Base-by-base conservation (phyloP, 208 protist species). In the Leptomonas seymouri region DNA sequence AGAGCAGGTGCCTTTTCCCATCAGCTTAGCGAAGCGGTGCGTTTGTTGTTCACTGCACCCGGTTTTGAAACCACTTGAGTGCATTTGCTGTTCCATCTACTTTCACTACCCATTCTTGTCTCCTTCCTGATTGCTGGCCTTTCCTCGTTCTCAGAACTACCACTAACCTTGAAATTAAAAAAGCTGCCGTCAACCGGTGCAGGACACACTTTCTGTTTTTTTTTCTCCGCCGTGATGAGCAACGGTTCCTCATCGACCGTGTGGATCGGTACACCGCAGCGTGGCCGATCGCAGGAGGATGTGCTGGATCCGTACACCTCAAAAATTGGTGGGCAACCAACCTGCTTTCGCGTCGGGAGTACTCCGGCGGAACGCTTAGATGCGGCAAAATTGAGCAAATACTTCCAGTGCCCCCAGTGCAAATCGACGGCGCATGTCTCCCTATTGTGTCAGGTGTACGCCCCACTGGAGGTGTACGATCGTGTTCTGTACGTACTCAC, bases 331-430 rank as follows among this genome's bases (percentile, higher is more conserved):
- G 91, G 91, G n/a, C 55, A 72, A 20, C 84, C 81, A 7, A 41
- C 78, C 18, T 75, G 79, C 39, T 93, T 96, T 71, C 83, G 90
- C 15, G 74, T 70, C 2, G 41, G 67, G 14, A 51, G 68, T 23
- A 58, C 65, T 23, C 41, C 57, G 7, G 46, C 21, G 9, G 64
- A 76, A n/a, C 62, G 44, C 7, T 25, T 59, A 20, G 63, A 75
- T 46, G 27, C 67, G n/a, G 48, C 27, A 3, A 45, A 25, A 25
- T n/a, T 62, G 7, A 60, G 63, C 25, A 70, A 76, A 31, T 68
- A 69, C 31, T 96, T 96, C 59, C n/a, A 82, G 53, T 96, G 91
- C 74, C 87, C 89, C 16, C 84, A 89, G 64, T 96, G 91, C 64
- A 76, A 74, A 39, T 83, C 66, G 15, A 56, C 46, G 46, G 60